phyloP scores from a whole-genome alignment of 2,329 filamentous ascomycete species.

The Cercospora zeae-maydis region DNA sequence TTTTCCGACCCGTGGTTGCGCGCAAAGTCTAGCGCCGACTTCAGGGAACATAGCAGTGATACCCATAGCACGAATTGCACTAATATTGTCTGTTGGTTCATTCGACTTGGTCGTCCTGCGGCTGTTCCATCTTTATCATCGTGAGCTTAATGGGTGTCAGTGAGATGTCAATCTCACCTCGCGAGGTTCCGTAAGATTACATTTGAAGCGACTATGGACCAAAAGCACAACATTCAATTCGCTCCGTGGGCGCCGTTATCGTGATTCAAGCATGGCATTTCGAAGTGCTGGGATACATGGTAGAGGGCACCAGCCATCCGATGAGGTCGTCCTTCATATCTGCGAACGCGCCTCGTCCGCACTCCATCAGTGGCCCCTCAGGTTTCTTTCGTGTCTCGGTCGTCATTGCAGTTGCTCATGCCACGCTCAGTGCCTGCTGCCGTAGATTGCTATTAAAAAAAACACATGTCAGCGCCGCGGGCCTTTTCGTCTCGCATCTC shows the following conservation, averaged over 20 bases:
- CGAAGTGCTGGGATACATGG: conserved; percentile 8
- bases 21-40: background rate
- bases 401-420: conserved; percentile 3
- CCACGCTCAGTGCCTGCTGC: conserved; percentile 19
- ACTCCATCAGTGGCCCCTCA: conserved; percentile 11
- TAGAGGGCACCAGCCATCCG: background rate
- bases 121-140: background rate
- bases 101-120: too few species aligned
- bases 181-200: conserved; percentile 18
- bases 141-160: background rate
- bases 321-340: background rate
- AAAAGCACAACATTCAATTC: conserved; percentile 17
- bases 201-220: conserved; percentile 15
- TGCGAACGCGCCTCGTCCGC: conserved; percentile 10
- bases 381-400: conserved; percentile 13
- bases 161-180: background rate
- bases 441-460: conserved; percentile 24
- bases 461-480: conserved; percentile 6
- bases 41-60: conserved; percentile 20
- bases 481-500: background rate
- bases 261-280: conserved; percentile 14
- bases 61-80: conserved; percentile 21
- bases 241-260: conserved; percentile 25
- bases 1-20: background rate
- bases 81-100: conserved; percentile 12